Evolutionary conservation across 192 early-diverging fungal species (phyloP).

Genomic region (Backusella circina): DNA sequence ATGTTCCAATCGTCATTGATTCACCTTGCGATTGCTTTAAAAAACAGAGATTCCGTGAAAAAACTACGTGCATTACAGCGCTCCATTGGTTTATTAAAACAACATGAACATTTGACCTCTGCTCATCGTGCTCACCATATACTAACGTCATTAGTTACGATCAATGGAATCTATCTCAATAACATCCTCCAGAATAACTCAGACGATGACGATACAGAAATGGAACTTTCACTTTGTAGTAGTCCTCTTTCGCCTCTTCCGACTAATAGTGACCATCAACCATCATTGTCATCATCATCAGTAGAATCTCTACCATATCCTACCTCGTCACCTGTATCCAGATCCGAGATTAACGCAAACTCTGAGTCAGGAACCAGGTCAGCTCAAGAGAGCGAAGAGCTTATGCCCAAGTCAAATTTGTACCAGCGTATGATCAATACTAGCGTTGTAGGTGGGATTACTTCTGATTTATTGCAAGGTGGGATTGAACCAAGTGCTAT

Average conservation of each 20-base stretch:
- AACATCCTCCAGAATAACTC: background rate
- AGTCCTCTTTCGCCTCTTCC: background rate
- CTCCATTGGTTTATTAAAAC: conserved; percentile 5
- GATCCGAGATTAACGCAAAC: background rate
- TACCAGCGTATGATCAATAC: conserved; percentile 24
- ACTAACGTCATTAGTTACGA: conserved; percentile 2
- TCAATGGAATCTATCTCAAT: background rate
- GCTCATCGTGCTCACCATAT: conserved; percentile 11
- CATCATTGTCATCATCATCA: background rate
- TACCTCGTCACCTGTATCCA: background rate
- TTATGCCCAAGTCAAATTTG: conserved; percentile 12
- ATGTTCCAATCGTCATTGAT: conserved; percentile 23
- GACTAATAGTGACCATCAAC: background rate
- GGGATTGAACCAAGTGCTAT: background rate
- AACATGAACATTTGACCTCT: conserved; percentile 1
- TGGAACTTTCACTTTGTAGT: background rate
- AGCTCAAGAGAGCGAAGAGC: background rate
- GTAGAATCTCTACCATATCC: background rate
- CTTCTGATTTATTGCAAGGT: conserved; percentile 9
- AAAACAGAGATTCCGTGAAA: background rate
- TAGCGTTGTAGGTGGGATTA: conserved; percentile 21
- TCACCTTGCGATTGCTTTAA: background rate
- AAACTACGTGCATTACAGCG: background rate
- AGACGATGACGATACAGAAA: background rate
- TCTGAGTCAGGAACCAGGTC: background rate